phyloP scores from a whole-genome alignment of 345 rosid species.

The Dovyalis caffra region DNA sequence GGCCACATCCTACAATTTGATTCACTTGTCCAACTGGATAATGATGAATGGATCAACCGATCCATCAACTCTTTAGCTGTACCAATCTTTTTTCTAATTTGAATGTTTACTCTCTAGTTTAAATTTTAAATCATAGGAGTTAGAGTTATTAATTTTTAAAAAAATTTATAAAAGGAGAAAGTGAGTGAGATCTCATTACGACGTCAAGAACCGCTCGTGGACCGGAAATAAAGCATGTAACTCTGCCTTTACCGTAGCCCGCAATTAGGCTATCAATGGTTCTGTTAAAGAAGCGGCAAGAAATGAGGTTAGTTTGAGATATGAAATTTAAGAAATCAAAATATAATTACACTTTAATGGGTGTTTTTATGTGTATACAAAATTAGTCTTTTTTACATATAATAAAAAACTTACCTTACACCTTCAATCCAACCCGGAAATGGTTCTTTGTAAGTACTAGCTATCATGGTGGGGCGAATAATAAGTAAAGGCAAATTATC shows the following conservation, averaged over 20 bases:
- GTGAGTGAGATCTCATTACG: background rate
- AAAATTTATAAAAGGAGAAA: too few species aligned
- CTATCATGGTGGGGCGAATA: constrained; percentile 22
- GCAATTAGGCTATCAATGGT: constrained; percentile 16
- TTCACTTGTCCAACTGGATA: too few species aligned
- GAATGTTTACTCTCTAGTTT: too few species aligned
- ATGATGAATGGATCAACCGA: too few species aligned
- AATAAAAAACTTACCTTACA: constrained; percentile 10
- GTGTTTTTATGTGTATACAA: too few species aligned
- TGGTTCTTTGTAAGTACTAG: constrained; percentile 17
- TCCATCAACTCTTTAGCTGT: too few species aligned
- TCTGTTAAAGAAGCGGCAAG: background rate
- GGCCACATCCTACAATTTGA: too few species aligned
- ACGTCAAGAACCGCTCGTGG: background rate
- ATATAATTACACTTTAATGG: too few species aligned
- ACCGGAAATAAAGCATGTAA: constrained; percentile 10
- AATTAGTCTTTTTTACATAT: background rate
- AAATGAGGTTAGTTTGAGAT: background rate
- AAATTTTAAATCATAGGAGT: too few species aligned
- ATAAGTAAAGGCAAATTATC: constrained; percentile 6
- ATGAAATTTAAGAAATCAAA: background rate
- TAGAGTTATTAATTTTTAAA: too few species aligned
- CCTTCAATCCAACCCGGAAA: constrained; percentile 35
- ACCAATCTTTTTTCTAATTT: too few species aligned
- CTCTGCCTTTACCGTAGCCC: constrained; percentile 22